Percentiles rank a stretch among this genome's conserved stretches.
phyloP scores from a whole-genome alignment of 768 basidiomycete species.

The Suillus cothurnatus region DNA sequence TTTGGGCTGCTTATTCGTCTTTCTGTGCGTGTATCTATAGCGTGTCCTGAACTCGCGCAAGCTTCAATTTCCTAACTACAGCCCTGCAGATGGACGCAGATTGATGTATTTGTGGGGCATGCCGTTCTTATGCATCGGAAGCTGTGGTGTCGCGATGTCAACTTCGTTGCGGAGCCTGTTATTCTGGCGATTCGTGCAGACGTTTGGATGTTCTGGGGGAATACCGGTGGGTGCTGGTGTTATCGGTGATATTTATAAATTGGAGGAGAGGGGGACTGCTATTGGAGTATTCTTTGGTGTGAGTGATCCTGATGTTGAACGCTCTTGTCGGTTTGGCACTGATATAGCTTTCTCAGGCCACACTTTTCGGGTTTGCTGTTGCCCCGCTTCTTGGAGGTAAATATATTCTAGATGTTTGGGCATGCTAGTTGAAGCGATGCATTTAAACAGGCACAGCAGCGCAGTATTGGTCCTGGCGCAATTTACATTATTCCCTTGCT shows the following conservation, averaged over 20 bases:
- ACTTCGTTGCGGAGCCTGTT: constrained; percentile 48
- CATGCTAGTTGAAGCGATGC: not conserved
- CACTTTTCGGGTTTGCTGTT: constrained; percentile 59
- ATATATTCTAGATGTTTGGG: not conserved
- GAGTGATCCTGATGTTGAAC: constrained; percentile 19
- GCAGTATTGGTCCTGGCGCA: constrained; percentile 67
- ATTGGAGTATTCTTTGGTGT: constrained; percentile 64
- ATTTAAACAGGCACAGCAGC: constrained; percentile 44
- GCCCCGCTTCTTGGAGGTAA: constrained; percentile 61
- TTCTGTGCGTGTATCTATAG: constrained; percentile 43
- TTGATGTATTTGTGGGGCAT: constrained; percentile 59
- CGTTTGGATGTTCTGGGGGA: constrained; percentile 60
- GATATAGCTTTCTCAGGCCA: constrained; percentile 32
- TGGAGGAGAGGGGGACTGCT: constrained; percentile 62
- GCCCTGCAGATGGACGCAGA: constrained; percentile 59
- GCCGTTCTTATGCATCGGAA: constrained; percentile 59
- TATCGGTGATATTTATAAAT: constrained; percentile 65
- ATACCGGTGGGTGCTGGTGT: constrained; percentile 59
- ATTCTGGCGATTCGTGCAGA: constrained; percentile 65
- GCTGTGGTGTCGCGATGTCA: constrained; percentile 59
- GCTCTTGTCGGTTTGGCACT: not conserved
- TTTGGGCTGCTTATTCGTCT: constrained; percentile 54
- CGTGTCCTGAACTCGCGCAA: not conserved
- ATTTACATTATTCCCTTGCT: constrained; percentile 53
- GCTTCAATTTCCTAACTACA: constrained; percentile 2